Evolutionary conservation across 306 rosid species (phyloP), one percentile per base, ranked within the genome.

Genomic region (Canavalia gladiata): DNA sequence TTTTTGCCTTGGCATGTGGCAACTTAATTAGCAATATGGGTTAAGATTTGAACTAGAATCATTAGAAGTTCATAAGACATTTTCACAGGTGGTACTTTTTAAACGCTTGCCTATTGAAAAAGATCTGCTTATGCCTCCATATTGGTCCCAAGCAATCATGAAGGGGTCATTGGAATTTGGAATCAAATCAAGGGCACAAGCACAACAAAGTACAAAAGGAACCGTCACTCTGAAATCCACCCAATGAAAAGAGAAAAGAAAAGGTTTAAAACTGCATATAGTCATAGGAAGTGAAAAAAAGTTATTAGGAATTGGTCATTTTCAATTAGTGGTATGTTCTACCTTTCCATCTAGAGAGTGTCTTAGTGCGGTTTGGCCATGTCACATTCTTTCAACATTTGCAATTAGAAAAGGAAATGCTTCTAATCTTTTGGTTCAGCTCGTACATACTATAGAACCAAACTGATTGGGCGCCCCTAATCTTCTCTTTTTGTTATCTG

Each of bases 271-370:
- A 79, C 56, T 60, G 56, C 39, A 70, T 31, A 43, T 77, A 74
- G 83, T 69, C 67, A 29, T 75, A 46, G 80, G 75, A 80, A 82
- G 76, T 72, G 85, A 81, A 47, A 82, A 18, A 56, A 62, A 68
- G 68, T 80, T 11, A 85, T 87, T 81, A 84, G 92, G 88, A 84
- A 87, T 45, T 33, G 51, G 85, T 86, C 94, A 81, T 83, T 88
- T 87, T 90, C 94, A 77, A 58, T 58, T 72, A 77, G 63, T 78
- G 80, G 30, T 66, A 30, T 55, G 57, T 11, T 2, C 46, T 43
- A n/a, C 5, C 81, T 47, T 47, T 62, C 43, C 47, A 71, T 43
- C 71, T 58, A 41, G 84, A 59, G 18, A 68, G 64, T 63, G 81
- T 5, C 60, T 68, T 54, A 69, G 88, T 84, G 92, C 68, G 77